These are phyloP conservation scores for Yamadazyma endophytica DNA, from an alignment of 805 yeast species.

Conservation along the genomic window DNA sequence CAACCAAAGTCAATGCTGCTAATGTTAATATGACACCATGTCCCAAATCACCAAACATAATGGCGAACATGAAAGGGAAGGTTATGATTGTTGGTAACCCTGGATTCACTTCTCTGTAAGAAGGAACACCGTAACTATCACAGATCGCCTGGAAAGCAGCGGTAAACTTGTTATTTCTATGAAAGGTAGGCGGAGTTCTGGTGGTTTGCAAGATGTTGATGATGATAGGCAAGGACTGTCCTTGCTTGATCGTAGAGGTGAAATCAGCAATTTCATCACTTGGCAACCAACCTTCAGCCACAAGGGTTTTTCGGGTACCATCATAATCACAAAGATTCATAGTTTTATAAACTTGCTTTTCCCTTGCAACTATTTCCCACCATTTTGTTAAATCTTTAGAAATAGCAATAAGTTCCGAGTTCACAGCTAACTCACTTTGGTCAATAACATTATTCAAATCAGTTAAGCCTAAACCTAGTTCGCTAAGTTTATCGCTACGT, in stretches of 20 bases:
- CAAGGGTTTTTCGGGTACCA: slow-evolving; percentile 75
- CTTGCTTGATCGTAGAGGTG: slow-evolving; percentile 60
- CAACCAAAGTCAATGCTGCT: slow-evolving; percentile 67
- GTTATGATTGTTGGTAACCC: slow-evolving; percentile 93
- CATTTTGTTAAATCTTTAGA: slow-evolving; percentile 73
- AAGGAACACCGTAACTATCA: slow-evolving; percentile 93
- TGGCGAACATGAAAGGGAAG: slow-evolving; percentile 97
- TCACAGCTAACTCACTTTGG: slow-evolving; percentile 54
- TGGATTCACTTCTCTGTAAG: slow-evolving; percentile 93
- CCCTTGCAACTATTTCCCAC: slow-evolving; percentile 61
- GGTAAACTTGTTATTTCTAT: slow-evolving; percentile 92
- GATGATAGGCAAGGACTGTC: slow-evolving; percentile 53
- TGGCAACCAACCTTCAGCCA: slow-evolving; percentile 98
- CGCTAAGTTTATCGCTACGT: slow-evolving; percentile 27
- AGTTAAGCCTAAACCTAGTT: slow-evolving; percentile 21
- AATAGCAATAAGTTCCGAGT: slow-evolving; percentile 73
- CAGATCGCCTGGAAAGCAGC: slow-evolving; percentile 88
- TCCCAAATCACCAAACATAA: slow-evolving; percentile 98
- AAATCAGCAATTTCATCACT: slow-evolving; percentile 66
- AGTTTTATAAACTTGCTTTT: slow-evolving; percentile 75
- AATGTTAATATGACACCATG: slow-evolving; percentile 84
- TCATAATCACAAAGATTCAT: slow-evolving; percentile 80
- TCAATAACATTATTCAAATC: slow-evolving; percentile 33
- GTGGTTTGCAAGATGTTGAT: slow-evolving; percentile 63
- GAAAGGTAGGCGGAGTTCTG: slow-evolving; percentile 90